Conservation (phyloP, 192 early-diverging fungal species). For the Allomyces javanicus region DNA sequence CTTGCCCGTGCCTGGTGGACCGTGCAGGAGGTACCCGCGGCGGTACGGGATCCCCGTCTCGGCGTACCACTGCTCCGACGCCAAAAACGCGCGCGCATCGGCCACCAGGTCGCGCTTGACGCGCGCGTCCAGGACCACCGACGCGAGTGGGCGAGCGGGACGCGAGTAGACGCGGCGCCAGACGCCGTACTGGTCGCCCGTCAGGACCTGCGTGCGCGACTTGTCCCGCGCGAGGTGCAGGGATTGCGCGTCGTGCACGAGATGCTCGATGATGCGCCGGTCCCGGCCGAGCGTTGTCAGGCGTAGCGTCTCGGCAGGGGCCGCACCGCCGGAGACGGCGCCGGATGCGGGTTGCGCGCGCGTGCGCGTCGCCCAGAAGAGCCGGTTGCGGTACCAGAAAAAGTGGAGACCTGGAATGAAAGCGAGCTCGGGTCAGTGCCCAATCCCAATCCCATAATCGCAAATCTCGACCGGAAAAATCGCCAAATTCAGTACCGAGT, state of each 20-base stretch:
- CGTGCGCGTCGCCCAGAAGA: slow-evolving; percentile 7
- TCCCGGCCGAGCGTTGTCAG: slow-evolving; percentile 7
- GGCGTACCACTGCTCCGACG: slow-evolving; percentile 21
- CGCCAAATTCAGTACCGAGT: slow-evolving; percentile 1
- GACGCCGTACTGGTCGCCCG: slow-evolving; percentile 22
- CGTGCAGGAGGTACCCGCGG: slow-evolving; percentile 28
- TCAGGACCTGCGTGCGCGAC: slow-evolving; percentile 15
- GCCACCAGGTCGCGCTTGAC: background rate
- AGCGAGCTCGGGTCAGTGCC: slow-evolving; percentile 1
- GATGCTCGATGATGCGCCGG: slow-evolving; percentile 7
- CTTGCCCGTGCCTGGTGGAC: slow-evolving; percentile 33
- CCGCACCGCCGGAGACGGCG: background rate
- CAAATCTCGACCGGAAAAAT: too few relatives aligned
- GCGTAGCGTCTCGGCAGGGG: slow-evolving; percentile 4
- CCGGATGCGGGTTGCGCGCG: background rate
- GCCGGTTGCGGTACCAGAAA: slow-evolving; percentile 8
- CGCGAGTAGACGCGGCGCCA: slow-evolving; percentile 15
- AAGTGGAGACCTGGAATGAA: slow-evolving; percentile 10
- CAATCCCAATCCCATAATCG: too few relatives aligned
- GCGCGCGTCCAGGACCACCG: slow-evolving; percentile 3
- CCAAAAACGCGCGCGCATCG: slow-evolving; percentile 24
- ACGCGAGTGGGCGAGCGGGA: slow-evolving; percentile 8
- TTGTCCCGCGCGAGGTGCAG: slow-evolving; percentile 12
- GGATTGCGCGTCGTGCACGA: slow-evolving; percentile 13
- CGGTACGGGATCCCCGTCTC: slow-evolving; percentile 28